Conservation (phyloP, 805 yeast genomes). For the Saccharomycopsis fibuligera region DNA sequence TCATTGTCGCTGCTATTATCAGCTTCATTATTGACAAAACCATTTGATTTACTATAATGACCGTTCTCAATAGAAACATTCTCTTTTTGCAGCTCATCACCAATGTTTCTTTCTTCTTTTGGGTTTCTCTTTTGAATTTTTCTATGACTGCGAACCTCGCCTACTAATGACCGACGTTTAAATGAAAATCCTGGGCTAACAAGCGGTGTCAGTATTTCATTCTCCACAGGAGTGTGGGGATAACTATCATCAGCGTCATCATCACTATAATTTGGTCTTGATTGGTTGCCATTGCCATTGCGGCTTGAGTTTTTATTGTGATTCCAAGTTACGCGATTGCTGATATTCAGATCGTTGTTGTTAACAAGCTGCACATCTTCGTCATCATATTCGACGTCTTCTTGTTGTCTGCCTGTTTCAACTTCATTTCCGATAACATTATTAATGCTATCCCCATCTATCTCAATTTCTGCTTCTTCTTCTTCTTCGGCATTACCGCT, state of each 20-base stretch:
- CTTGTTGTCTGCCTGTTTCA: neutral
- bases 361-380: neutral
- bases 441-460: neutral
- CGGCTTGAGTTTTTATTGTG: conserved; percentile 3
- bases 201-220: conserved; percentile 18
- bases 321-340: too few species aligned
- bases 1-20: neutral
- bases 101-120: neutral
- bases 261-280: neutral
- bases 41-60: neutral
- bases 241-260: conserved; percentile 12
- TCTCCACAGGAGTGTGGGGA: conserved; percentile 19
- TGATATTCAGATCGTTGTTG: neutral
- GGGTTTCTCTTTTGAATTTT: conserved; percentile 12
- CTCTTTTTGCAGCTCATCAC: neutral
- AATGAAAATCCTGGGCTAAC: conserved; percentile 17
- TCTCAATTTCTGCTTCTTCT: neutral
- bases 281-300: too few species aligned
- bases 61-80: neutral
- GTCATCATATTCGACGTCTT: neutral
- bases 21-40: neutral
- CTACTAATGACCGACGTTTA: conserved; percentile 18
- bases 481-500: too few species aligned
- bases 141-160: conserved; percentile 15
- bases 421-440: neutral